Percentiles rank a stretch among this genome's conserved stretches.
These are phyloP conservation scores for Rubia yunnanensis DNA, from an alignment of 257 asterid genomes.

Conservation along the genomic window DNA sequence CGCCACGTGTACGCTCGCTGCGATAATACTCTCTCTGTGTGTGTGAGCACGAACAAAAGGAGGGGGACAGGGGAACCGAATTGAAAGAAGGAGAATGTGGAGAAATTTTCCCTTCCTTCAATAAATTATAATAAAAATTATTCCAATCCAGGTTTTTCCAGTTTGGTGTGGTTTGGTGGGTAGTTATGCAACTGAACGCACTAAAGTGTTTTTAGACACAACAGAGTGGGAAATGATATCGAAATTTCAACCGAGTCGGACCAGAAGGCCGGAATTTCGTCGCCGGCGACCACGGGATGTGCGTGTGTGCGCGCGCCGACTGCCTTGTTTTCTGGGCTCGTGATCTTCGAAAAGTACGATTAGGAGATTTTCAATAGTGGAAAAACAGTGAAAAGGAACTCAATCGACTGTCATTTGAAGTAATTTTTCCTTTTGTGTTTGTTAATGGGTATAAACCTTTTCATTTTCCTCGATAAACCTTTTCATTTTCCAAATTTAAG, in stretches of 20 bases:
- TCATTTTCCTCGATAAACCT: background rate
- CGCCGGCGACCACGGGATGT: background rate
- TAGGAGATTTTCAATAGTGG: too few relatives aligned
- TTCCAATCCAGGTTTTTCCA: background rate
- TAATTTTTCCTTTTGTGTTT: too few relatives aligned
- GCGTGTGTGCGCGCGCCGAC: background rate
- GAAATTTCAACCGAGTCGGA: too few relatives aligned
- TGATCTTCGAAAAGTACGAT: too few relatives aligned
- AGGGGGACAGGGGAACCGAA: background rate
- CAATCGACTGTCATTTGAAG: too few relatives aligned
- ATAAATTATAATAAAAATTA: background rate
- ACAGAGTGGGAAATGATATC: too few relatives aligned
- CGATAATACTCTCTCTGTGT: background rate
- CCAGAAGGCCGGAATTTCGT: too few relatives aligned
- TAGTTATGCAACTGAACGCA: background rate
- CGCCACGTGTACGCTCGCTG: background rate
- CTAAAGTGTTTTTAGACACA: background rate
- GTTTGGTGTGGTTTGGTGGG: slow-evolving; percentile 2
- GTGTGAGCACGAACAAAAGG: background rate
- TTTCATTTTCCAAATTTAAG: background rate
- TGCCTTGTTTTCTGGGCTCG: background rate
- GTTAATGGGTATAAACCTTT: background rate
- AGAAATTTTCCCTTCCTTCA: background rate
- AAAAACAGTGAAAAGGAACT: background rate
- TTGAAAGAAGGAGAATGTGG: background rate